These are phyloP conservation scores for Penicillium manginii DNA, from an alignment of 495 filamentous ascomycete genomes.

Conservation along the genomic window DNA sequence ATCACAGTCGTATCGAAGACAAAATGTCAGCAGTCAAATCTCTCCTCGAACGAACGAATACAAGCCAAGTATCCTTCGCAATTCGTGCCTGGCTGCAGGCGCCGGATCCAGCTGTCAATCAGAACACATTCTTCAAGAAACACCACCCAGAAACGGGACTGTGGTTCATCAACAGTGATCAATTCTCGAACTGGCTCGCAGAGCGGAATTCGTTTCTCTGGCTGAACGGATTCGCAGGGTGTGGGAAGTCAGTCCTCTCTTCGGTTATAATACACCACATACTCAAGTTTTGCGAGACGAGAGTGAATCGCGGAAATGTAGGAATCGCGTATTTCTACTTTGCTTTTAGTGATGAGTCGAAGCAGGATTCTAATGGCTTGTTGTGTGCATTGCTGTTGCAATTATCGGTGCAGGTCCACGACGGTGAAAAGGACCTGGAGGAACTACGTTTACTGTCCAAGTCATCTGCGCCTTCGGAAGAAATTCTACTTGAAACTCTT, in stretches of 20 bases:
- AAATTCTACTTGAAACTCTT: no score
- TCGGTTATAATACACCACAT: no score
- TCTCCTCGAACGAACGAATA: conserved; percentile 14
- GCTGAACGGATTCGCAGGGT: conserved; percentile 45
- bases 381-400: no score
- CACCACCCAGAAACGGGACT: conserved; percentile 28
- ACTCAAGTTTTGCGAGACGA: no score
- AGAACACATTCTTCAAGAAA: conserved; percentile 32
- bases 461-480: no score
- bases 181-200: conserved; percentile 36
- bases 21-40: conserved; percentile 22
- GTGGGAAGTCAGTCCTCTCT: conserved; percentile 43
- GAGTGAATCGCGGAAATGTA: no score
- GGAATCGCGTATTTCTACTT: no score
- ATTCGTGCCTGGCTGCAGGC: conserved; percentile 36
- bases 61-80: conserved; percentile 26
- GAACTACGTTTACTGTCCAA: no score
- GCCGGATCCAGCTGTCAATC: conserved; percentile 33
- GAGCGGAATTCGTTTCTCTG: conserved; percentile 43
- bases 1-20: conserved; percentile 18
- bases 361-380: no score
- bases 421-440: no score
- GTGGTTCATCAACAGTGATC: conserved; percentile 36
- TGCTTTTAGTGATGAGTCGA: no score
- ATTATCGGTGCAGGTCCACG: no score